phyloP scores from a whole-genome alignment of 2,329 filamentous ascomycete genomes.

The Plenodomus biglobosus region DNA sequence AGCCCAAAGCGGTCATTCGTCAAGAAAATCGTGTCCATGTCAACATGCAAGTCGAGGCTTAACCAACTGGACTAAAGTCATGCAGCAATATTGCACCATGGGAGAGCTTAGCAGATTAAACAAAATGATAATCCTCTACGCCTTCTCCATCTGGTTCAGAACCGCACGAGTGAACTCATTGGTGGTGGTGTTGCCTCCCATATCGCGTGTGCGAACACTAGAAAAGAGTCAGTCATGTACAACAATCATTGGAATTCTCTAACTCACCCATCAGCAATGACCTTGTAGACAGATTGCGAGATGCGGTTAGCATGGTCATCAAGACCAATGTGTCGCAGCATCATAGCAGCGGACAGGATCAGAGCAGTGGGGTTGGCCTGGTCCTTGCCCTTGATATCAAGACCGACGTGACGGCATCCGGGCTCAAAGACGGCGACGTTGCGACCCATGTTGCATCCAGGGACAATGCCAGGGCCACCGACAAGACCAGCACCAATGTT shows the following conservation, averaged over 20 bases:
- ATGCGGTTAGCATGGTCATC: slow-evolving; percentile 99
- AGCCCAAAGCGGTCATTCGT: slow-evolving; percentile 28
- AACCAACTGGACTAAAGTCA: slow-evolving; percentile 6
- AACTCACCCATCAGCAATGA: slow-evolving; percentile 84
- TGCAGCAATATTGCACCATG: slow-evolving; percentile 16
- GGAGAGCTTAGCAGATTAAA: slow-evolving; percentile 15
- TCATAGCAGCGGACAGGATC: slow-evolving; percentile 94
- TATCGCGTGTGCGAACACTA: slow-evolving; percentile 87
- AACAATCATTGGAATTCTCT: background rate
- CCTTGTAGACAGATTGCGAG: slow-evolving; percentile 79
- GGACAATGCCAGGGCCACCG: slow-evolving; percentile 93
- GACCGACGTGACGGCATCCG: slow-evolving; percentile 97
- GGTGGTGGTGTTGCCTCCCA: slow-evolving; percentile 88
- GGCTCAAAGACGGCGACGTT: slow-evolving; percentile 98
- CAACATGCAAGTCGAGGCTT: slow-evolving; percentile 6
- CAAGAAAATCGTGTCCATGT: slow-evolving; percentile 17
- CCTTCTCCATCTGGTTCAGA: slow-evolving; percentile 86
- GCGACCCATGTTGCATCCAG: slow-evolving; percentile 99
- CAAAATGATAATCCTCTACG: slow-evolving; percentile 18
- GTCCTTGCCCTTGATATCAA: slow-evolving; percentile 99
- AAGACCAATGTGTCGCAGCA: slow-evolving; percentile 92
- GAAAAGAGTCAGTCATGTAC: slow-evolving; percentile 31
- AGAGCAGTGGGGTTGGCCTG: slow-evolving; percentile 97
- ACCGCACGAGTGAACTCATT: slow-evolving; percentile 95
- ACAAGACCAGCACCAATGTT: slow-evolving; percentile 98